Evolutionary conservation across 73 alveolate species (phyloP), one percentile per base, ranked within the genome.

Genomic region (Durusdinium trenchii): DNA sequence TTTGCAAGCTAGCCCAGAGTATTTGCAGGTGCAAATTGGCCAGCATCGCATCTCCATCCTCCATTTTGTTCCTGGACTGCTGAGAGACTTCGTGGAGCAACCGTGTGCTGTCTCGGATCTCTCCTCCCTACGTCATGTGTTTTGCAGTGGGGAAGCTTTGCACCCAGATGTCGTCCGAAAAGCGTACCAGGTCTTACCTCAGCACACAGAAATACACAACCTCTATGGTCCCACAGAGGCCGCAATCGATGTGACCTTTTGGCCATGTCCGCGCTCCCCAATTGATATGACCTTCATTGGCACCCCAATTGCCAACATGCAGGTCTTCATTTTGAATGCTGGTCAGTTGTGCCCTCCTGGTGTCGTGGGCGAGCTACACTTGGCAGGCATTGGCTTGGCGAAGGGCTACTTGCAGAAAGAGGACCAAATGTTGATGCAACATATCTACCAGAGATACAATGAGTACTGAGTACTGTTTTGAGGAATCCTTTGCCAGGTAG

Each of bases 111-210:
- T 43, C 9, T 12, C 61, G 26, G 43, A 40, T 10, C 32, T 43
- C 57, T 16, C 10, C 10, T 76, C 87, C 26, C 64, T 79, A 10
- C 50, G 90, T 20, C 90, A 79, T 6, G 42, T 79, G 67, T 79
- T 79, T 64, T 79, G 90, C 64, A 79, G 90, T 43, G 90, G 90
- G 46, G 90, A 79, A 48, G 90, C 90, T 23, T 79, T 79, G 64
- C 45, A 61, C 9, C 62, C 61, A 0, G 90, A 79, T 30, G 45
- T 79, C 45, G 90, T 43, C 38, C 90, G 45, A 42, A 43, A 40
- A 20, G 64, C 43, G 10, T 43, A 20, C 45, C 40, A 61, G 30
- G 45, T 79, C 18, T 47, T 40, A 20, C 36, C 90, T 23, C 36
- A 10, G 45, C n/a, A 30, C 50, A 30, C 90, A 9, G 46, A 79